phyloP scores from a whole-genome alignment of 306 rosid species.

The Lathyrus sativus region DNA sequence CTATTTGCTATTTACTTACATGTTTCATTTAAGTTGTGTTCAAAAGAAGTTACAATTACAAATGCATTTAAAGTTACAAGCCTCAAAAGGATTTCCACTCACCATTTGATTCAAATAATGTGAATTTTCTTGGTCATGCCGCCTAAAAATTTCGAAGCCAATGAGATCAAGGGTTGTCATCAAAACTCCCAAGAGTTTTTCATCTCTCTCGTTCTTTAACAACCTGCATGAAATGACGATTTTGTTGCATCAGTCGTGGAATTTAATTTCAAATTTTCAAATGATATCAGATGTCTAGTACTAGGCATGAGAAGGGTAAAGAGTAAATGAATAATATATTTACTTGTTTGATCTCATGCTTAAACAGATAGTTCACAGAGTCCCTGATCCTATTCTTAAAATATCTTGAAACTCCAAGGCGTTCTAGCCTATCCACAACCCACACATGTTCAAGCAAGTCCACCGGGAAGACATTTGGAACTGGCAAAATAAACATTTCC shows the following conservation, averaged over 20 bases:
- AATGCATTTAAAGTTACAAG: too few relatives aligned
- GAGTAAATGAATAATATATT: neutral
- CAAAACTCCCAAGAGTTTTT: too few relatives aligned
- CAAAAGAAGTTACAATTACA: too few relatives aligned
- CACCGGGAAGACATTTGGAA: slow-evolving; percentile 89
- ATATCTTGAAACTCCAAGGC: slow-evolving; percentile 77
- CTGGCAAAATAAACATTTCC: slow-evolving; percentile 38
- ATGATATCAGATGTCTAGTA: neutral
- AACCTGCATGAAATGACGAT: slow-evolving; percentile 35
- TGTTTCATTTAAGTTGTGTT: too few relatives aligned
- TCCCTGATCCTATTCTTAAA: slow-evolving; percentile 63
- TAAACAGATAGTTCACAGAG: slow-evolving; percentile 54
- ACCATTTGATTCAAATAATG: slow-evolving; percentile 61
- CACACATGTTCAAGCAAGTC: slow-evolving; percentile 89
- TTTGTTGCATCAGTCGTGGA: neutral
- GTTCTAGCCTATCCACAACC: slow-evolving; percentile 75
- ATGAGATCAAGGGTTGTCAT: too few relatives aligned
- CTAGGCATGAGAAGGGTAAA: neutral
- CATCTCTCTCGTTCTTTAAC: too few relatives aligned
- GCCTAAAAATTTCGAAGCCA: too few relatives aligned
- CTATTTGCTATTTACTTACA: too few relatives aligned
- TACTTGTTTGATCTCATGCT: slow-evolving; percentile 30
- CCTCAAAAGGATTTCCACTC: slow-evolving; percentile 42
- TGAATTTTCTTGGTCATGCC: too few relatives aligned
- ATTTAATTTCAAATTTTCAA: neutral